A percentile compares a stretch with the other conserved stretches of the same genome.
phyloP scores from a whole-genome alignment of 768 basidiomycete species.

The Psilocybe tampanensis region DNA sequence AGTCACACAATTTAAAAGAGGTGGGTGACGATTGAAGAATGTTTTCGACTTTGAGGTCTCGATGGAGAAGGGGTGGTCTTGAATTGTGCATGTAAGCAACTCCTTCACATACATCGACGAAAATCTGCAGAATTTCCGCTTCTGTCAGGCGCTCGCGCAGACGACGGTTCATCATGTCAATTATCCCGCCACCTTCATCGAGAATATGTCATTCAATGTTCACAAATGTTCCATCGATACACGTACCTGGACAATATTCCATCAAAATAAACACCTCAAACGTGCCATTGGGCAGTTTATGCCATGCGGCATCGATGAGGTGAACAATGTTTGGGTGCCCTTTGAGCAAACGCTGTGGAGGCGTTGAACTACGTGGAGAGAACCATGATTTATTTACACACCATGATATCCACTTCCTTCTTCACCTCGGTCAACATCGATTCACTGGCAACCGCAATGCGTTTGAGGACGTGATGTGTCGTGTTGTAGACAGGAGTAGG shows the following conservation, averaged over 20 bases:
- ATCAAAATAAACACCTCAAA: constrained; percentile 99
- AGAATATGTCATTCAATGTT: constrained; percentile 8
- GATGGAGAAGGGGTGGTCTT: constrained; percentile 87
- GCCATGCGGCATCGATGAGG: constrained; percentile 94
- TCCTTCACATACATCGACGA: constrained; percentile 96
- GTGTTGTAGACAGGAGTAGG: constrained; percentile 86
- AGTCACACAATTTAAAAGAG: constrained; percentile 95
- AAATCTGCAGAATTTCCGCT: constrained; percentile 95
- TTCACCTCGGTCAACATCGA: constrained; percentile 90
- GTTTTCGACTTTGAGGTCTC: constrained; percentile 99
- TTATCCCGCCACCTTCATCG: constrained; percentile 87
- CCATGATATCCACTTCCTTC: constrained; percentile 99
- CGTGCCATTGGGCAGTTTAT: constrained; percentile 77
- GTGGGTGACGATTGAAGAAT: constrained; percentile 87
- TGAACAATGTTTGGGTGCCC: constrained; percentile 96
- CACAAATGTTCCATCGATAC: not conserved
- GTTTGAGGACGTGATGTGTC: constrained; percentile 95
- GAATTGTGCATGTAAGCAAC: constrained; percentile 96
- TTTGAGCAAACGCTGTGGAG: constrained; percentile 77
- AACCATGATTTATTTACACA: constrained; percentile 35
- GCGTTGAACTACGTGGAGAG: constrained; percentile 5
- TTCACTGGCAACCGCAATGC: constrained; percentile 91
- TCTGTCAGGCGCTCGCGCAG: constrained; percentile 94
- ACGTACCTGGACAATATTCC: constrained; percentile 93
- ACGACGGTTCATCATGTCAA: constrained; percentile 99